Base-by-base conservation (phyloP, 129 eudicot genomes). In the Gnaphalium uliginosum region DNA sequence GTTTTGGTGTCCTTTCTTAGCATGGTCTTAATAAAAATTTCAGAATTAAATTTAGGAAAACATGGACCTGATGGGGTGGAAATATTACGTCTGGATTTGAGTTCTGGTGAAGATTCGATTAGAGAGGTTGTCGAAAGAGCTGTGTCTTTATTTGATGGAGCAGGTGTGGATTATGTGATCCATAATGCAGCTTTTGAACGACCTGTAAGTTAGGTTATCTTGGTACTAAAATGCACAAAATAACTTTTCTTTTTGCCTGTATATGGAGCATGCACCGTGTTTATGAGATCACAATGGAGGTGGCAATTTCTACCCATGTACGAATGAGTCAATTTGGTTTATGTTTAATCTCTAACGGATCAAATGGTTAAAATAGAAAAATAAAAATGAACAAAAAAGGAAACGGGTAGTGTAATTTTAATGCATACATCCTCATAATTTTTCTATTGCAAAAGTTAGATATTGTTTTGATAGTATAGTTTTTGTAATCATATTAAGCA, bases 131-230 rank as follows among this genome's bases (percentile, higher is more conserved):
- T 89, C 25, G 86, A 87, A 77, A 85, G 79, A 87, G 97, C 96
- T 18, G 97, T 83, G 76, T 78, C 93, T n/a, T 86, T 87, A 53
- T 94, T 94, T 56, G 85, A 74, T 33, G 90, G 87, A 25, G 80
- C 81, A 4, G 98, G 98, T 71, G 97, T 94, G 66, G 96, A 94
- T 83, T 90, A 87, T 81, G 73, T 94, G 86, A 83, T 94, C 81
- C 98, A 94, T 41, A 94, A 94, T 84, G 98, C 98, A 76, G 98
- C 98, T 50, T 89, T 57, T 76, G 98, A 90, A 53, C 96, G 97
- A 68, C 98, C 98, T 41, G 98, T 89, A 89, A 85, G 93, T 86
- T 48, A 46, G 66, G 24, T 29, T 75, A 27, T 51, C 53, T 39
- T n/a, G 17, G 48, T 57, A 43, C 68, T 57, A 54, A 33, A 39